Percentiles rank a stretch among this genome's conserved stretches.
Evolutionary conservation across 2,329 filamentous ascomycete species (phyloP).

Genomic region (Zymoseptoria brevis): DNA sequence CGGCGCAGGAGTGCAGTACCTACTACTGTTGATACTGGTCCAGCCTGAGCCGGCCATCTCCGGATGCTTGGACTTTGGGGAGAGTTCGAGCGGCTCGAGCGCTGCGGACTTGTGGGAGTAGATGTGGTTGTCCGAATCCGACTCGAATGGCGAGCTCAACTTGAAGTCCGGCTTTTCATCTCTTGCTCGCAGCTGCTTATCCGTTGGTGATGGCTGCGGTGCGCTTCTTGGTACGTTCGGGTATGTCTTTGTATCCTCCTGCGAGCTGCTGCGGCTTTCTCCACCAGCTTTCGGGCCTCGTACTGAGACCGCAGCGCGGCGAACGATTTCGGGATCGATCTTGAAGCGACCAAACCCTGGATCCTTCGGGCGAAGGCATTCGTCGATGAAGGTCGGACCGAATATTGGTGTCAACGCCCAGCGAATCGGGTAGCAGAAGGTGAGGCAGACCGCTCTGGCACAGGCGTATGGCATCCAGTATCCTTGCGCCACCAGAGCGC

Average conservation of each 20-base stretch:
- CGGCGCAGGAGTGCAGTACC: slow-evolving; percentile 1
- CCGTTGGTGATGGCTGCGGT: slow-evolving; percentile 3
- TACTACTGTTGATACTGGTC: slow-evolving; percentile 22
- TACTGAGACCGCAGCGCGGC: slow-evolving; percentile 31
- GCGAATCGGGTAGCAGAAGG: slow-evolving; percentile 80
- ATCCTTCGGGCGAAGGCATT: slow-evolving; percentile 59
- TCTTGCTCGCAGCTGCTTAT: slow-evolving; percentile 8
- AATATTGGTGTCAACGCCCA: slow-evolving; percentile 85
- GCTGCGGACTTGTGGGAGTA: slow-evolving; percentile 8
- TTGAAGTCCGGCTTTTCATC: slow-evolving; percentile 17
- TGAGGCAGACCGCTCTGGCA: slow-evolving; percentile 77
- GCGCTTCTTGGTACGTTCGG: slow-evolving; percentile 15
- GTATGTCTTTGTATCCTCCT: slow-evolving; percentile 1
- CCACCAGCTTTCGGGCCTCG: slow-evolving; percentile 27
- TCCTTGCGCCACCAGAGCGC: slow-evolving; percentile 82
- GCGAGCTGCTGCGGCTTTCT: slow-evolving; percentile 11
- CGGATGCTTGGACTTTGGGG: slow-evolving; percentile 22
- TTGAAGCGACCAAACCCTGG: slow-evolving; percentile 46
- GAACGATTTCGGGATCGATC: slow-evolving; percentile 34
- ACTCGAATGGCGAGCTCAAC: slow-evolving; percentile 20
- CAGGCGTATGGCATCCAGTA: slow-evolving; percentile 95
- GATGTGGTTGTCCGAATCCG: slow-evolving; percentile 8
- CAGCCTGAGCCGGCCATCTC: slow-evolving; percentile 9
- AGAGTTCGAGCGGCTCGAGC: slow-evolving; percentile 20
- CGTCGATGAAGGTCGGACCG: slow-evolving; percentile 66